phyloP scores from a whole-genome alignment of 78 protist species.

The Chrysochromulina parva region DNA sequence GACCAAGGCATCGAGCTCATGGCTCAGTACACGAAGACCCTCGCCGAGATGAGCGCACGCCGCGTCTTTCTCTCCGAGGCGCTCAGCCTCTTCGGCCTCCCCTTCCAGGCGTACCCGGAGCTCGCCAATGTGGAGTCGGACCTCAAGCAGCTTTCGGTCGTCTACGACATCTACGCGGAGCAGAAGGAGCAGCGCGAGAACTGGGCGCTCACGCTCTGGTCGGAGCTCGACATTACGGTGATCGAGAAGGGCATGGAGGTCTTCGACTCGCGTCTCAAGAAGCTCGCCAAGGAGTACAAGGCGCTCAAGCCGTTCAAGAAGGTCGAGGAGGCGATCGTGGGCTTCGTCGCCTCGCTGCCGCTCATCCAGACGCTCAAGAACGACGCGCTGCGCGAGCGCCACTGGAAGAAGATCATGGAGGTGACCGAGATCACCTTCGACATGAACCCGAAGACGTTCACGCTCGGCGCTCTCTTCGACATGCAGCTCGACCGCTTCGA shows the following conservation, averaged over 20 bases:
- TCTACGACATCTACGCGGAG: constrained; percentile 62
- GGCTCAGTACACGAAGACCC: constrained; percentile 12
- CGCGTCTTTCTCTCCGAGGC: constrained; percentile 64
- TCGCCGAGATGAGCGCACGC: neutral
- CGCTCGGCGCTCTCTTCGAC: constrained; percentile 63
- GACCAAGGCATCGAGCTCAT: constrained; percentile 64
- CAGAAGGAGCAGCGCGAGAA: neutral
- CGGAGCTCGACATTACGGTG: constrained; percentile 62
- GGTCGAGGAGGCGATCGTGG: constrained; percentile 43
- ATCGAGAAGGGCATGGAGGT: constrained; percentile 55
- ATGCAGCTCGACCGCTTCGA: constrained; percentile 68
- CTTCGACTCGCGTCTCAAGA: neutral
- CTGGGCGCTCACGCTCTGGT: constrained; percentile 77
- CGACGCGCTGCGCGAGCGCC: constrained; percentile 84
- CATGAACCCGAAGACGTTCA: constrained; percentile 57
- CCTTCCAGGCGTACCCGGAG: constrained; percentile 59
- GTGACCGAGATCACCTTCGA: constrained; percentile 63
- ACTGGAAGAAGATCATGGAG: constrained; percentile 76
- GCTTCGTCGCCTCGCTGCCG: constrained; percentile 74
- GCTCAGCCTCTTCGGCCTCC: constrained; percentile 72
- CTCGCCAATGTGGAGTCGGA: constrained; percentile 42
- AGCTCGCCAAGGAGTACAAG: constrained; percentile 35
- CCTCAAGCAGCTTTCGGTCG: neutral
- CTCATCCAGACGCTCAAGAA: constrained; percentile 69
- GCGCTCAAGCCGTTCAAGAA: neutral